A percentile compares a stretch with the other conserved stretches of the same genome.
Conservation (phyloP, 805 yeast species). For the Jamesozyma gamospora region DNA sequence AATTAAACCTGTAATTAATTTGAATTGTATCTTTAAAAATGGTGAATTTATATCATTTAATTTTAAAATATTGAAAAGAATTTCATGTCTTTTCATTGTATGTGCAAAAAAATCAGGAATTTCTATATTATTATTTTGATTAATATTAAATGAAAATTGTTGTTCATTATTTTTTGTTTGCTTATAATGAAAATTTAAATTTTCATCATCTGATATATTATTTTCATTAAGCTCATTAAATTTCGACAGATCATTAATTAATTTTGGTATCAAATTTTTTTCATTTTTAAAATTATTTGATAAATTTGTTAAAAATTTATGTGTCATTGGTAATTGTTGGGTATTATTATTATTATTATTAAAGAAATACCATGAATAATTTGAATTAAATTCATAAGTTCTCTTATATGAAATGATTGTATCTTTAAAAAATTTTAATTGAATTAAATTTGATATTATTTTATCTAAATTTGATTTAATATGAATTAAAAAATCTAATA, state of each 20-base stretch:
- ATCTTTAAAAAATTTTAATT: slow-evolving; percentile 1
- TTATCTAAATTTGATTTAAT: slow-evolving; percentile 1
- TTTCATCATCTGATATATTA: no score
- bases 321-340: neutral
- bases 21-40: slow-evolving; percentile 15
- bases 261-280: no score
- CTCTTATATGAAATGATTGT: slow-evolving; percentile 9
- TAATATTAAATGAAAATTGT: slow-evolving; percentile 11
- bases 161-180: neutral
- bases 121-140: slow-evolving; percentile 13
- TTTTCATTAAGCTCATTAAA: neutral
- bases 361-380: slow-evolving; percentile 6
- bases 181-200: neutral
- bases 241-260: neutral
- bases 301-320: neutral
- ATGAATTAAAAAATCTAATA: slow-evolving; percentile 7
- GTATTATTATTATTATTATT: neutral
- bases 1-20: slow-evolving; percentile 31
- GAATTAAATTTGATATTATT: neutral
- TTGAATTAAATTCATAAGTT: slow-evolving; percentile 3
- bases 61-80: slow-evolving; percentile 13
- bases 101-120: slow-evolving; percentile 17
- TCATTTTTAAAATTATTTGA: neutral
- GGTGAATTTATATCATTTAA: slow-evolving; percentile 12
- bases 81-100: slow-evolving; percentile 18